Conservation (phyloP, 192 early-diverging fungal genomes). For the Entomortierella parvispora region DNA sequence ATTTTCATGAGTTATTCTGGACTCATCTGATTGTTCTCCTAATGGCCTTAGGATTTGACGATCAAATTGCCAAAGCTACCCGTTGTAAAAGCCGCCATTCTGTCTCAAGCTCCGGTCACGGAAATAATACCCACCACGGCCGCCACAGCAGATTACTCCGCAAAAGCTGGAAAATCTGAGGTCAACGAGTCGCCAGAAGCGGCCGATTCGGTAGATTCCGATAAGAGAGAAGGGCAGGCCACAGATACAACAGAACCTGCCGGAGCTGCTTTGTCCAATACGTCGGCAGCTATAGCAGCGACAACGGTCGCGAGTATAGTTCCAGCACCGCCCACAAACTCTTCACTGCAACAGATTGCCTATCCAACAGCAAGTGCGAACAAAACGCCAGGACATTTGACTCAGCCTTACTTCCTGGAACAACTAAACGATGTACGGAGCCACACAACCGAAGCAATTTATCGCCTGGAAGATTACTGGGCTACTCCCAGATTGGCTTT, state of each 20-base stretch:
- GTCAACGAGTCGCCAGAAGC: background rate
- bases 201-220: background rate
- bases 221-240: too few species aligned
- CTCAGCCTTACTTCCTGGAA: slow-evolving; percentile 44
- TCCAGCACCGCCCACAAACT: slow-evolving; percentile 5
- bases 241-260: too few species aligned
- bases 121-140: background rate
- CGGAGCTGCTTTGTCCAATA: background rate
- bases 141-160: background rate
- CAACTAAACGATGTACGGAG: slow-evolving; percentile 46
- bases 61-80: slow-evolving; percentile 41
- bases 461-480: slow-evolving; percentile 40
- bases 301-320: background rate
- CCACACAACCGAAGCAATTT: slow-evolving; percentile 22
- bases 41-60: slow-evolving; percentile 21
- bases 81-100: slow-evolving; percentile 40
- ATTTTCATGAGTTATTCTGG: background rate
- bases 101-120: slow-evolving; percentile 18
- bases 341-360: slow-evolving; percentile 22
- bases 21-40: background rate
- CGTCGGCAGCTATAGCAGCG: background rate
- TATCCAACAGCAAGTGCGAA: background rate
- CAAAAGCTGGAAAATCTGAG: too few species aligned
- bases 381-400: slow-evolving; percentile 39
- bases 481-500: background rate